Percentiles rank a stretch among this genome's conserved stretches.
Evolutionary conservation across 1,284 basidiomycete genomes (phyloP).

Genomic region (Bjerkandera adusta): DNA sequence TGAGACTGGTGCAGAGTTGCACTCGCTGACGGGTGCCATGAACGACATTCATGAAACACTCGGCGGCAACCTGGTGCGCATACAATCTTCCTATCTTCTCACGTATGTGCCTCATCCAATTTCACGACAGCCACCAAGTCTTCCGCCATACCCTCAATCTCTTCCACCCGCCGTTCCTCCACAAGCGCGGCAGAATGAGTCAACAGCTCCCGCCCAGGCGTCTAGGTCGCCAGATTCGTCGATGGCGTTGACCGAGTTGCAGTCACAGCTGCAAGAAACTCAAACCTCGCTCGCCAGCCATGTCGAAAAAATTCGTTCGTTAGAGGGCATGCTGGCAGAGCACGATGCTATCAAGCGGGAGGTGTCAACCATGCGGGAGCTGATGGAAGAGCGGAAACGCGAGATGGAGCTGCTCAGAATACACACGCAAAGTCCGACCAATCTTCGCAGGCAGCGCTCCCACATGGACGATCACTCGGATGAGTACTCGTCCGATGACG

Average conservation of each 20-base stretch:
- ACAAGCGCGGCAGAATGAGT: constrained; percentile 33
- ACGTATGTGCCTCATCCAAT: constrained; percentile 6
- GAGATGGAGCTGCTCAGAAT: constrained; percentile 30
- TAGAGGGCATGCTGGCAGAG: constrained; percentile 85
- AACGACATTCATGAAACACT: constrained; percentile 91
- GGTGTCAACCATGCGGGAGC: constrained; percentile 66
- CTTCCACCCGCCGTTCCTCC: constrained; percentile 62
- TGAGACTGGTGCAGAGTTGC: constrained; percentile 90
- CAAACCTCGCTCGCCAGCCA: constrained; percentile 79
- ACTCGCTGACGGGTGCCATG: constrained; percentile 80
- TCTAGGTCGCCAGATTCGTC: constrained; percentile 30
- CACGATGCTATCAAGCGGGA: constrained; percentile 87
- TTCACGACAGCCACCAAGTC: constrained; percentile 39
- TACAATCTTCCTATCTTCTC: background rate
- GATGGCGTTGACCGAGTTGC: constrained; percentile 62
- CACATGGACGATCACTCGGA: constrained; percentile 35
- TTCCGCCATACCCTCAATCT: constrained; percentile 53
- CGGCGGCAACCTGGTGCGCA: constrained; percentile 72
- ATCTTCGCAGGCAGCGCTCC: constrained; percentile 22
- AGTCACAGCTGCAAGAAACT: constrained; percentile 84
- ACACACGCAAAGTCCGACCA: constrained; percentile 17
- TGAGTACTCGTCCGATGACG: constrained; percentile 43
- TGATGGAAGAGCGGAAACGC: constrained; percentile 60
- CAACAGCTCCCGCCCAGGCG: constrained; percentile 19
- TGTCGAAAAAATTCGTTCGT: constrained; percentile 80